Evolutionary conservation across 306 rosid genomes (phyloP).

Genomic region (Inga laurina): DNA sequence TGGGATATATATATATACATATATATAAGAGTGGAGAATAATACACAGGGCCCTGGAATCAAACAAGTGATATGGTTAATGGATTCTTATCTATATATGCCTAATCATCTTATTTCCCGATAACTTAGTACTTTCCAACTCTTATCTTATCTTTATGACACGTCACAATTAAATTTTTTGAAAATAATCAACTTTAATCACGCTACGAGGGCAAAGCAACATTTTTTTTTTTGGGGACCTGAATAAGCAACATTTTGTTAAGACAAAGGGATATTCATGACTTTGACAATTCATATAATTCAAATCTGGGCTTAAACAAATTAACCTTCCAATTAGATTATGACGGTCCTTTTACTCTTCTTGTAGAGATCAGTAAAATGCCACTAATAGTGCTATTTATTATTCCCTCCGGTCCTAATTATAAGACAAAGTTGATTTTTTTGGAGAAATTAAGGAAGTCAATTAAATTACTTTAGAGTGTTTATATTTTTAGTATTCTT

Average conservation of each 20-base stretch:
- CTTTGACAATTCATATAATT: not conserved
- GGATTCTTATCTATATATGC: not conserved
- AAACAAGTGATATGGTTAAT: constrained; percentile 16
- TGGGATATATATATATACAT: not conserved
- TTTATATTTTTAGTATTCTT: too few species aligned
- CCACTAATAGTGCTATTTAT: not conserved
- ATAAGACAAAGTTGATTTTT: too few species aligned
- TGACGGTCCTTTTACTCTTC: not conserved
- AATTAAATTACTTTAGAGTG: too few species aligned
- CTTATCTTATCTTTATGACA: not conserved
- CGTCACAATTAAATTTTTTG: not conserved
- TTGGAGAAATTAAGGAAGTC: too few species aligned
- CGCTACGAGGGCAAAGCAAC: not conserved
- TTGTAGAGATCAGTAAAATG: not conserved
- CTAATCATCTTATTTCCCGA: not conserved
- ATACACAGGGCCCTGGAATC: not conserved
- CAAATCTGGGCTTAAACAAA: not conserved
- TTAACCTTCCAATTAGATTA: not conserved
- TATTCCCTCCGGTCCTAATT: too few species aligned
- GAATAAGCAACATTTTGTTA: not conserved
- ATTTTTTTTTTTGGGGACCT: not conserved
- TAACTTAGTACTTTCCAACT: not conserved
- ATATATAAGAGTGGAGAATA: too few species aligned
- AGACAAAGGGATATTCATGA: not conserved
- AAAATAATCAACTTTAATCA: not conserved